Base-by-base conservation (phyloP, 1,284 basidiomycete species). In the Trametes versicolor region DNA sequence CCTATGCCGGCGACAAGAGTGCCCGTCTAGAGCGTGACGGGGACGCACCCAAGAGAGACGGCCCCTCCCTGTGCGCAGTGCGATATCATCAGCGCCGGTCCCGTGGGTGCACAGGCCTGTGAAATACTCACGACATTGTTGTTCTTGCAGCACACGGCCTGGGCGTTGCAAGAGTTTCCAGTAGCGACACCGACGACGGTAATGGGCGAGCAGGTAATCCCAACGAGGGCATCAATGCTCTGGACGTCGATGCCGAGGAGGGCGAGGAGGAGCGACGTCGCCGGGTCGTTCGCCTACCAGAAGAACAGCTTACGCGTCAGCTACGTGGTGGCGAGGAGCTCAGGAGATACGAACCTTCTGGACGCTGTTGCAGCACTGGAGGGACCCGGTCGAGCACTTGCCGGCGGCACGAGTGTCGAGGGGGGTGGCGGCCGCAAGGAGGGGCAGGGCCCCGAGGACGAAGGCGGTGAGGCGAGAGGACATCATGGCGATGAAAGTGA, bases 391-490 rank as follows among this genome's bases (percentile, higher is more conserved):
- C 4, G 66, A 69, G 66, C 74, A 76, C 23, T 51, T 43, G 23
- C 37, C 39, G 23, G 41, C 60, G 19, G 47, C 63, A n/a, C 56
- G 66, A 56, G 21, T 60, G 29, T 56, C 68, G 58, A 62, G 67
- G 43, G 73, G 73, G 63, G 68, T 73, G 71, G 73, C 73, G 69
- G 65, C 71, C 73, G 72, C 72, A 73, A 74, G 72, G 64, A 73
- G 45, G 49, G 72, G 67, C 62, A 74, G 68, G 45, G 71, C 67
- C 27, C 63, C 64, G 53, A 71, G 59, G 39, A 63, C 49, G 59
- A 72, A 54, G 43, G 62, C 54, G 25, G 65, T 63, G 41, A 67
- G 37, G 62, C 62, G 63, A 56, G 68, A 48, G 63, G 65, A 67
- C 59, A 65, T 67, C 39, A 36, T 66, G 34, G 41, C 49, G 49